Conservation (phyloP, 805 yeast species). For the Groenewaldozyma tartarivorans region DNA sequence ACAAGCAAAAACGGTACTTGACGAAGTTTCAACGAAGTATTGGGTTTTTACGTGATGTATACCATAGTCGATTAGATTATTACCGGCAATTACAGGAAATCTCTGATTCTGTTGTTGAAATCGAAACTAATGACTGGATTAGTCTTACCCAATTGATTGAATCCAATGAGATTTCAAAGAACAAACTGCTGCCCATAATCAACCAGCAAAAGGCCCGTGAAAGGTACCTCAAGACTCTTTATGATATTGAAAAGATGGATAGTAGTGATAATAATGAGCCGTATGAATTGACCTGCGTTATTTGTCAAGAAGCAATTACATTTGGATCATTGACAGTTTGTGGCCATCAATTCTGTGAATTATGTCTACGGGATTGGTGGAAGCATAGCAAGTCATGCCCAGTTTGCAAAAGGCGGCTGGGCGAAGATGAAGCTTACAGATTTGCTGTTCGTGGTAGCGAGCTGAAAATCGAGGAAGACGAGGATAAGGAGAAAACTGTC, state of each 20-base stretch:
- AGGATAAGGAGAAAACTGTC: neutral
- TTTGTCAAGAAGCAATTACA: conserved; percentile 62
- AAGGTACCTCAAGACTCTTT: conserved; percentile 40
- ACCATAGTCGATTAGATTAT: conserved; percentile 73
- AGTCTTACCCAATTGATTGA: conserved; percentile 10
- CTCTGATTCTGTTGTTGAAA: conserved; percentile 67
- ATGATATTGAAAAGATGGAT: conserved; percentile 12
- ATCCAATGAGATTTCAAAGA: conserved; percentile 16
- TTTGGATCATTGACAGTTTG: conserved; percentile 79
- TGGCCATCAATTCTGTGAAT: conserved; percentile 86
- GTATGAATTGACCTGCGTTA: conserved; percentile 49
- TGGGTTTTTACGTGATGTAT: conserved; percentile 49
- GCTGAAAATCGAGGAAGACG: conserved; percentile 24
- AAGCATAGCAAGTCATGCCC: conserved; percentile 57
- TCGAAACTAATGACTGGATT: conserved; percentile 28
- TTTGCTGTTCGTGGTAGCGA: conserved; percentile 43
- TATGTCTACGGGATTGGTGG: conserved; percentile 73
- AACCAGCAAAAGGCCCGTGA: conserved; percentile 21
- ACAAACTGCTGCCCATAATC: conserved; percentile 11
- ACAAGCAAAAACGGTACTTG: conserved; percentile 6
- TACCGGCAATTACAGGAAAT: conserved; percentile 76
- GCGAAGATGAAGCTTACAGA: conserved; percentile 47
- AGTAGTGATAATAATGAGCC: conserved; percentile 16
- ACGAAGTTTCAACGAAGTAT: conserved; percentile 12
- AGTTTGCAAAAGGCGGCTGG: conserved; percentile 55